These are phyloP conservation scores for Penicillium sp. DNA, from an alignment of 2,329 filamentous ascomycete genomes.

Conservation along the genomic window DNA sequence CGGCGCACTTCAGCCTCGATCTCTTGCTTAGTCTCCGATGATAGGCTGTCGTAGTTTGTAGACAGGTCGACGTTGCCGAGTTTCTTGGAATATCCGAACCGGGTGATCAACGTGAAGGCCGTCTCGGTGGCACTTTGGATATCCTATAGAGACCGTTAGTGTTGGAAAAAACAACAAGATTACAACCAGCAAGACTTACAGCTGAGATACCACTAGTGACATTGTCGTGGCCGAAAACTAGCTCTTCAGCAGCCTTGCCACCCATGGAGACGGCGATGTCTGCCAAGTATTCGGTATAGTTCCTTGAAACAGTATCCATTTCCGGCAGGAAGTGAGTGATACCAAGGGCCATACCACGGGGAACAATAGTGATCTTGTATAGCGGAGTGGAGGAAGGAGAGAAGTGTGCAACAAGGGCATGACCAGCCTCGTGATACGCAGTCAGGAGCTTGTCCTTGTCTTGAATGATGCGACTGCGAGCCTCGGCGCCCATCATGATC, in stretches of 20 bases:
- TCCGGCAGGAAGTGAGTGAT: conserved; percentile 85
- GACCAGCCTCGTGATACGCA: conserved; percentile 94
- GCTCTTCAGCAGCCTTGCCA: conserved; percentile 83
- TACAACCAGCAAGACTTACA: conserved; percentile 49
- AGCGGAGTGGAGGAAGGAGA: conserved; percentile 71
- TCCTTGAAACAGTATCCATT: conserved; percentile 87
- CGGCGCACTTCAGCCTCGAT: conserved; percentile 88
- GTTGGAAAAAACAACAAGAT: neutral
- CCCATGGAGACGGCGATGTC: conserved; percentile 78
- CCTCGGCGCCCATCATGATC: conserved; percentile 94
- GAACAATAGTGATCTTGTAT: conserved; percentile 97
- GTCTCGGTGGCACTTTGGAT: conserved; percentile 76
- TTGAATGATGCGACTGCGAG: conserved; percentile 82
- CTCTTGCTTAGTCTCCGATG: conserved; percentile 77
- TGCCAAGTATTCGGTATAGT: conserved; percentile 79
- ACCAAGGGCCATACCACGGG: conserved; percentile 80
- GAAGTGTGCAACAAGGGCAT: conserved; percentile 85
- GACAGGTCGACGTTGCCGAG: conserved; percentile 88
- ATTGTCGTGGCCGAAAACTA: conserved; percentile 85
- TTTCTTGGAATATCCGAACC: conserved; percentile 81
- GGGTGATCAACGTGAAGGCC: conserved; percentile 84
- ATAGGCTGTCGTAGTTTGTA: conserved; percentile 75
- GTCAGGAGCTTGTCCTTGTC: conserved; percentile 93
- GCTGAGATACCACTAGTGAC: conserved; percentile 84
- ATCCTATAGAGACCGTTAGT: conserved; percentile 55